A percentile compares a stretch with the other conserved stretches of the same genome.
phyloP scores from a whole-genome alignment of 805 yeast genomes.

The Zygoascus tannicola region DNA sequence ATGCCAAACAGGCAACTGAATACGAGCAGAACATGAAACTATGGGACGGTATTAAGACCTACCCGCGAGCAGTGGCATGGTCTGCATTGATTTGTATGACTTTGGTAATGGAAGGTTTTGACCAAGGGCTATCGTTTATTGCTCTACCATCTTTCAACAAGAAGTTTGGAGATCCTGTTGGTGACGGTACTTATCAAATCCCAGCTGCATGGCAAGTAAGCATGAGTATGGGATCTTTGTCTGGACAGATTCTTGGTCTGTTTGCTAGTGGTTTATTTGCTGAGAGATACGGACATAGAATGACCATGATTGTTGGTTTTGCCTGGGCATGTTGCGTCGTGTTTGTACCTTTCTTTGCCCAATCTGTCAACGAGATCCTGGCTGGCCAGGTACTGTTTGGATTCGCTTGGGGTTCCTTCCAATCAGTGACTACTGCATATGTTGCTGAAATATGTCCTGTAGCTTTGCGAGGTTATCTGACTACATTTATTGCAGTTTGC shows the following conservation, averaged over 20 bases:
- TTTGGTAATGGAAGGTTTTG: slow-evolving; percentile 45
- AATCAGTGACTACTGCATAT: slow-evolving; percentile 41
- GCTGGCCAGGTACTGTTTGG: slow-evolving; percentile 32
- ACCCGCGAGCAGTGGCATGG: slow-evolving; percentile 41
- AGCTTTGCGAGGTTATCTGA: slow-evolving; percentile 39
- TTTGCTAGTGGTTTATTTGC: slow-evolving; percentile 36
- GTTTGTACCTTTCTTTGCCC: slow-evolving; percentile 40
- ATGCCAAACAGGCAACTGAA: slow-evolving; percentile 11
- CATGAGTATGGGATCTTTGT: slow-evolving; percentile 17
- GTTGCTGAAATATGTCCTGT: slow-evolving; percentile 51
- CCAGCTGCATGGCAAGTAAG: slow-evolving; percentile 25
- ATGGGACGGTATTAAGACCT: slow-evolving; percentile 24
- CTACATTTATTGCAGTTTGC: slow-evolving; percentile 42
- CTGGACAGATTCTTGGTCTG: slow-evolving; percentile 39
- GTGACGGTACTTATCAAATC: slow-evolving; percentile 21
- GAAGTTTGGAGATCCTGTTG: slow-evolving; percentile 31
- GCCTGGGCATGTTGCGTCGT: slow-evolving; percentile 30
- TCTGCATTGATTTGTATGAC: slow-evolving; percentile 36
- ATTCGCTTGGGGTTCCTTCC: slow-evolving; percentile 46
- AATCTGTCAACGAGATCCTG: slow-evolving; percentile 28
- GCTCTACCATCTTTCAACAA: slow-evolving; percentile 37
- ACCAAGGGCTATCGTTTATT: slow-evolving; percentile 35
- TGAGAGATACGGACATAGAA: slow-evolving; percentile 37
- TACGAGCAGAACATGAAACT: slow-evolving; percentile 14
- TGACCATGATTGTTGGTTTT: slow-evolving; percentile 26